Conservation (phyloP, 192 early-diverging fungal genomes). For the Entomortierella beljakovae region DNA sequence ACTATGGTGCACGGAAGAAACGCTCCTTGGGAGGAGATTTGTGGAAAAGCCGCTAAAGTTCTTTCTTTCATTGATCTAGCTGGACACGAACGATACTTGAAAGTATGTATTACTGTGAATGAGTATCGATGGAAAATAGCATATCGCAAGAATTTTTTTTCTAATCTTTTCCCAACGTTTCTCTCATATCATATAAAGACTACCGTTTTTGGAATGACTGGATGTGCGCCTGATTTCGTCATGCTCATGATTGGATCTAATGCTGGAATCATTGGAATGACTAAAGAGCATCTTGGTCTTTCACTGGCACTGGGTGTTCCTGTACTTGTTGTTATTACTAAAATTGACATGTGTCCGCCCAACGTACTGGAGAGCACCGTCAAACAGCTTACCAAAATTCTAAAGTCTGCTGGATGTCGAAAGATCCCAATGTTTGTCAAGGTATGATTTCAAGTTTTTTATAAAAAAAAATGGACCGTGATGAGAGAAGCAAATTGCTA, state of each 20-base stretch:
- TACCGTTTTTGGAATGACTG: slow-evolving; percentile 96
- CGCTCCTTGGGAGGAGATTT: slow-evolving; percentile 89
- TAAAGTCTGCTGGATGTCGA: slow-evolving; percentile 90
- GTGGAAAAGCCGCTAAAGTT: slow-evolving; percentile 76
- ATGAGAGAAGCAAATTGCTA: neutral
- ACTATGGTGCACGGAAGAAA: slow-evolving; percentile 66
- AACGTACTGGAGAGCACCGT: slow-evolving; percentile 87
- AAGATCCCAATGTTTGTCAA: slow-evolving; percentile 92
- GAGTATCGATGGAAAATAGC: neutral
- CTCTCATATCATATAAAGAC: slow-evolving; percentile 53
- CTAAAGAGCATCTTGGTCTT: slow-evolving; percentile 92
- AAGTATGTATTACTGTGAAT: slow-evolving; percentile 51
- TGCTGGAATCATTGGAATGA: slow-evolving; percentile 93
- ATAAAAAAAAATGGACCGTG: neutral
- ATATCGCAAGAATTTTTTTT: neutral
- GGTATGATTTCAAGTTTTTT: neutral
- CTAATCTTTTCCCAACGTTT: neutral
- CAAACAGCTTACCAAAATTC: slow-evolving; percentile 82
- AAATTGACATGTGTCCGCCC: slow-evolving; percentile 93
- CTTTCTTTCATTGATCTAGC: slow-evolving; percentile 78
- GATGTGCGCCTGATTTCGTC: slow-evolving; percentile 90
- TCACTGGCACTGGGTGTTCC: slow-evolving; percentile 89
- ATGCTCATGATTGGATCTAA: slow-evolving; percentile 92
- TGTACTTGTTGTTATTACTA: slow-evolving; percentile 93
- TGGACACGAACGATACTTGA: slow-evolving; percentile 96